These are phyloP conservation scores for Breviolum minutum DNA, from an alignment of 73 alveolate genomes.

Conservation along the genomic window DNA sequence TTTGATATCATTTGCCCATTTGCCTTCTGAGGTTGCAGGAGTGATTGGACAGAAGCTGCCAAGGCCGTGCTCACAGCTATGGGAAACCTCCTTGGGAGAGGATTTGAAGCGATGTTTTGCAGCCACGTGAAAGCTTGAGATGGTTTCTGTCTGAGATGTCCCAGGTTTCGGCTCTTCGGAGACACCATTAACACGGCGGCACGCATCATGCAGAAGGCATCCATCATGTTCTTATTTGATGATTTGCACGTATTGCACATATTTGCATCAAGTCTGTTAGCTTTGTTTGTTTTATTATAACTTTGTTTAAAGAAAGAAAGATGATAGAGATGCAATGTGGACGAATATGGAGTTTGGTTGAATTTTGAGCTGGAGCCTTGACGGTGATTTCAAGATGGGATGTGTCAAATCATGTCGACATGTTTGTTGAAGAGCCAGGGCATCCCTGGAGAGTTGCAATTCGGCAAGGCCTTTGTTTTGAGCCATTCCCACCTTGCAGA, in stretches of 20 bases:
- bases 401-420: neutral
- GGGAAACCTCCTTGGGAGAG: too few relatives aligned
- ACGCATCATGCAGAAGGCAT: constrained; percentile 82
- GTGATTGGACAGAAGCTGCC: constrained; percentile 95
- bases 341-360: neutral
- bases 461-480: constrained; percentile 29
- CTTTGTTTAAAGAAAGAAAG: too few relatives aligned
- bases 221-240: neutral
- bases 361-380: neutral
- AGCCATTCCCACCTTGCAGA: too few relatives aligned
- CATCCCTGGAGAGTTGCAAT: constrained; percentile 82
- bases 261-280: neutral
- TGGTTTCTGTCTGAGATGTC: too few relatives aligned
- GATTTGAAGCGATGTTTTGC: too few relatives aligned
- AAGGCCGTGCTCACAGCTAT: neutral
- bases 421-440: constrained; percentile 17
- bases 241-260: neutral
- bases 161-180: constrained; percentile 83
- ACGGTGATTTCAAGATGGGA: too few relatives aligned
- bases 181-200: constrained; percentile 95
- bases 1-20: too few relatives aligned
- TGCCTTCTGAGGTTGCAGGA: constrained; percentile 46
- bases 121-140: too few relatives aligned
- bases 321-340: too few relatives aligned
- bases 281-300: neutral